Evolutionary conservation across 768 basidiomycete species (phyloP).

Genomic region (Cystofilobasidium macerans): DNA sequence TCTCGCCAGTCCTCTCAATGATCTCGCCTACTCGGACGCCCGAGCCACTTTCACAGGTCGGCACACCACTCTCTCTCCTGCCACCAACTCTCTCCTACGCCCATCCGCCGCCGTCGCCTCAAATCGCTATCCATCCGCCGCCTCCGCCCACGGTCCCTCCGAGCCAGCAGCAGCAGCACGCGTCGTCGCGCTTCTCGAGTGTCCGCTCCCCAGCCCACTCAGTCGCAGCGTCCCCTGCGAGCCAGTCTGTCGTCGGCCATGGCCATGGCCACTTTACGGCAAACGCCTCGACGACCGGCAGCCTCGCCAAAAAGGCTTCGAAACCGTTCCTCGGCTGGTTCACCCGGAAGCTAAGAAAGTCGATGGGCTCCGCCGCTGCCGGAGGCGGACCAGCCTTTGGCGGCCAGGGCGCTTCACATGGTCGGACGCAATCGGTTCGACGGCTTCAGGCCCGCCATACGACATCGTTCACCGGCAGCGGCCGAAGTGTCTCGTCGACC

Average conservation of each 20-base stretch:
- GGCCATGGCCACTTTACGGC: not conserved
- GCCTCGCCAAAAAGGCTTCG: slow-evolving; percentile 20
- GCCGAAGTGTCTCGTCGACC: not conserved
- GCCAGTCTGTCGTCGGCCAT: not conserved
- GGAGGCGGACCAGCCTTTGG: too few relatives aligned
- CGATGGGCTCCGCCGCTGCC: slow-evolving; percentile 4
- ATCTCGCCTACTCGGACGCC: too few relatives aligned
- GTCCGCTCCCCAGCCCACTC: not conserved
- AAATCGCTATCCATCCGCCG: not conserved
- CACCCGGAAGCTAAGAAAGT: slow-evolving; percentile 12
- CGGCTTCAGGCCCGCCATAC: too few relatives aligned
- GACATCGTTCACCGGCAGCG: too few relatives aligned
- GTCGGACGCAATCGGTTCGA: too few relatives aligned
- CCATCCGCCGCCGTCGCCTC: not conserved
- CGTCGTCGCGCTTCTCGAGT: not conserved
- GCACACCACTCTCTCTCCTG: too few relatives aligned
- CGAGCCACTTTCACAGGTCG: too few relatives aligned
- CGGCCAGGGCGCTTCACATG: too few relatives aligned
- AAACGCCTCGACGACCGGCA: not conserved
- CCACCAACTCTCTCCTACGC: not conserved
- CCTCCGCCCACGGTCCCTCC: not conserved
- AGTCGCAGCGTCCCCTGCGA: not conserved
- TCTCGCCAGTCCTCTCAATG: too few relatives aligned
- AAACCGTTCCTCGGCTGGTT: slow-evolving; percentile 24
- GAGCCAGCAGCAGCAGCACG: not conserved